These are phyloP conservation scores for Smallanthus sonchifolius DNA, from an alignment of 129 eudicot genomes.

Conservation along the genomic window DNA sequence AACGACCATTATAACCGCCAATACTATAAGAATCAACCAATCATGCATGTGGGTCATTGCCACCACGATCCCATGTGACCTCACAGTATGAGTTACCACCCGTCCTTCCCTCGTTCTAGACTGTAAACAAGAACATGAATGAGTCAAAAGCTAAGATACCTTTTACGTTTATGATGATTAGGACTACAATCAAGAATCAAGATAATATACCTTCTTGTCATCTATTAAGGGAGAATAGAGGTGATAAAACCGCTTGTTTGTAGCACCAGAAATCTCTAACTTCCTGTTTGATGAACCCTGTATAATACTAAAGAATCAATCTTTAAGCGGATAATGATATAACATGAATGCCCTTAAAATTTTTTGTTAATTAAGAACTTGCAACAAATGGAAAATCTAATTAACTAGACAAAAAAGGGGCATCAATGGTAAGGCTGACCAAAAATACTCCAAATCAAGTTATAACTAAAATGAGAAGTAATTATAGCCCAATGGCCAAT, in stretches of 20 bases:
- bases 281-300: slow-evolving; percentile 37
- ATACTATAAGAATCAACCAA: slow-evolving; percentile 37
- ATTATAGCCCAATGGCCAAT: too few relatives aligned
- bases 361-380: not conserved
- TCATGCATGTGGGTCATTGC: slow-evolving; percentile 41
- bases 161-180: not conserved
- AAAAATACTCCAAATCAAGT: not conserved
- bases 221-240: slow-evolving; percentile 36
- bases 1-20: slow-evolving; percentile 16
- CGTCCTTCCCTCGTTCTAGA: slow-evolving; percentile 26
- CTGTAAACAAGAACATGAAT: not conserved
- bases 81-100: slow-evolving; percentile 38
- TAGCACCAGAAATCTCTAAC: slow-evolving; percentile 15
- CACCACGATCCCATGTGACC: slow-evolving; percentile 43
- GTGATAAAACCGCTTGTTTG: slow-evolving; percentile 19
- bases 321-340: not conserved
- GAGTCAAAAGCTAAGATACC: not conserved
- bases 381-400: not conserved
- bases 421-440: not conserved
- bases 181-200: not conserved
- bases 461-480: too few relatives aligned
- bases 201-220: slow-evolving; percentile 17
- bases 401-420: not conserved
- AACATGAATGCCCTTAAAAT: not conserved
- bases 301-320: slow-evolving; percentile 7